Evolutionary conservation across 2,329 filamentous ascomycete species (phyloP).

Genomic region (Diaporthe australafricana): DNA sequence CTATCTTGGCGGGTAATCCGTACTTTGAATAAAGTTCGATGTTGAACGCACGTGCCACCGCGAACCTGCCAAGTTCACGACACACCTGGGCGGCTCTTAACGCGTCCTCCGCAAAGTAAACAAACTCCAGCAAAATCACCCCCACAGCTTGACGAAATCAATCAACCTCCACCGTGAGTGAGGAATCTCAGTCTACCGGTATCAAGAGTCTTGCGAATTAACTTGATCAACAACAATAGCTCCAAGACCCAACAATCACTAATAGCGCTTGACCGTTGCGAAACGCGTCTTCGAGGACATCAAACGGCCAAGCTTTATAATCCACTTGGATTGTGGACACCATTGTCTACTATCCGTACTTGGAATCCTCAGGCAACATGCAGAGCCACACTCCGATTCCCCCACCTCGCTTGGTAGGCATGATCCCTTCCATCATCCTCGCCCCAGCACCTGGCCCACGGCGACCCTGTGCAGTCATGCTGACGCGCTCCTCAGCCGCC

Average conservation of each 20-base stretch:
- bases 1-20: background rate
- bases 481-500: conserved; percentile 15
- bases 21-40: background rate
- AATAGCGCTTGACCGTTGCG: too few relatives aligned
- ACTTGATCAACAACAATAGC: background rate
- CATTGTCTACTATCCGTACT: background rate
- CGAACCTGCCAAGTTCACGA: background rate
- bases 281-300: background rate
- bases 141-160: background rate
- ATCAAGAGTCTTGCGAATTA: background rate
- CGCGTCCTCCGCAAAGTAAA: conserved; percentile 12
- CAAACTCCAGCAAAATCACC: background rate
- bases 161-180: background rate
- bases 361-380: background rate
- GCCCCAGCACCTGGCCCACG: too few relatives aligned
- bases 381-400: conserved; percentile 8
- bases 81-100: background rate
- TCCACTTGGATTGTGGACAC: background rate
- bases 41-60: conserved; percentile 26
- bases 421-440: background rate
- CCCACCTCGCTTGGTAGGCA: conserved; percentile 14
- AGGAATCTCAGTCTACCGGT: background rate
- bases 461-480: background rate
- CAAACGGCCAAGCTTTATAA: background rate
- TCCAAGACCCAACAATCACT: background rate